Evolutionary conservation across 164 flowering plant genomes (phyloP).

Genomic region (Malania oleifera): DNA sequence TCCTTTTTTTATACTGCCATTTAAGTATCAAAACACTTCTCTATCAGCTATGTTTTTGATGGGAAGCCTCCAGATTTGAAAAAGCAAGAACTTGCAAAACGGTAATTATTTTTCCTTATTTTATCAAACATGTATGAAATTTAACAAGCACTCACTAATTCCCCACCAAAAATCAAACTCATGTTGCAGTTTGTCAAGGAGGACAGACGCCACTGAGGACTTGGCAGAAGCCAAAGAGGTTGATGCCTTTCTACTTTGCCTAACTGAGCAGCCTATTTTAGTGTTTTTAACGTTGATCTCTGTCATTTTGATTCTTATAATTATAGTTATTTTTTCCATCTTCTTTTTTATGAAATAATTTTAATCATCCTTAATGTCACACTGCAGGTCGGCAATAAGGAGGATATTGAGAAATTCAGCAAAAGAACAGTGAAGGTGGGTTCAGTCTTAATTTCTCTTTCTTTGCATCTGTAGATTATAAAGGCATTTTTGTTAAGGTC

Average conservation of each 20-base stretch:
- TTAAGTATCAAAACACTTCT: neutral
- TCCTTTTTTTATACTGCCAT: neutral
- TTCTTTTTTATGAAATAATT: neutral
- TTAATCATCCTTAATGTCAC: slow-evolving; percentile 2
- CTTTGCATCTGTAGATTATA: neutral
- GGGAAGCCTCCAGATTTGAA: slow-evolving; percentile 93
- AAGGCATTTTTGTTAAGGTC: neutral
- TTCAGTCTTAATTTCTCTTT: neutral
- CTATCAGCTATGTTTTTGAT: slow-evolving; percentile 86
- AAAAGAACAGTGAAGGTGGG: slow-evolving; percentile 91
- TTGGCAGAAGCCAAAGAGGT: slow-evolving; percentile 78
- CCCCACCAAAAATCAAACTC: neutral
- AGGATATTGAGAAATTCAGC: slow-evolving; percentile 90
- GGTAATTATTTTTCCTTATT: slow-evolving; percentile 33
- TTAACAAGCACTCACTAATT: neutral
- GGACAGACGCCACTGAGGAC: slow-evolving; percentile 83
- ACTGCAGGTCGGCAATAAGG: slow-evolving; percentile 76
- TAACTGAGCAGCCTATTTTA: neutral
- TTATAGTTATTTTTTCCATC: neutral
- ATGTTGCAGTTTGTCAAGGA: slow-evolving; percentile 58
- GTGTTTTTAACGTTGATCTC: neutral
- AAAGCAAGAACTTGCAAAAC: slow-evolving; percentile 84
- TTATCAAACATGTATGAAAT: neutral
- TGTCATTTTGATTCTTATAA: no score
- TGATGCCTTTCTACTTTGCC: neutral